Evolutionary conservation across 371 early-diverging fungal species (phyloP), one percentile per base, ranked within the genome.

Genomic region (Mortierella polycephala): DNA sequence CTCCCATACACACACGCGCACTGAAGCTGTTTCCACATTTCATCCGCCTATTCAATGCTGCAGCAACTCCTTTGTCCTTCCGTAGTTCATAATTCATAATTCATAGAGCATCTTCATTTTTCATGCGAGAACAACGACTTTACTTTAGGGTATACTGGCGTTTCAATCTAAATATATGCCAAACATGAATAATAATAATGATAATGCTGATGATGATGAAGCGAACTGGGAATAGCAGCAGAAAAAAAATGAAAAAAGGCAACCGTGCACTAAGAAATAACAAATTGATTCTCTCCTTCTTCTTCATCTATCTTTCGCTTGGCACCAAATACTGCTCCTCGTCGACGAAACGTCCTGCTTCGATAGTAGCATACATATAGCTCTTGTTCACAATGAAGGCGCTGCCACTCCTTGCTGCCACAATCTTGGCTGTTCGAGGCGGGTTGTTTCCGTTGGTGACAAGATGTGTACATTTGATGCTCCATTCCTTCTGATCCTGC

Each of bases 361-460:
- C 67, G 6, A 37, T 56, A 12, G 67, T 71, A 5, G 62, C 76
- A 9, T 51, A 18, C 44, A 75, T 46, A 42, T 67, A 75, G 7
- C 45, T 50, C 49, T 75, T 75, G 66, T 52, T 66, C 39, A 75
- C 64, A 45, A 75, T 67, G n/a, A 55, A 20, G 0, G 76, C 71
- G 5, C 51, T 42, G 42, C 51, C 46, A 12, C 53, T 52, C 23
- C 46, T 61, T 1, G 76, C 76, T 11, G 63, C 44, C 57, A 70
- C 71, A 41, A 75, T 23, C 56, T 75, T 75, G 18, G 60, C 60
- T 16, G 76, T 75, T 64, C 60, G 47, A 5, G 71, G 71, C 1
- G 76, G 76, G 41, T 75, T 75, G 40, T 63, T 66, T 16, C 71
- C 71, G 21, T 62, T 67, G 12, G 71, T 67, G 12, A 75, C 23